Base-by-base conservation (phyloP, 345 rosid genomes). In the Eucalyptus coolabah region DNA sequence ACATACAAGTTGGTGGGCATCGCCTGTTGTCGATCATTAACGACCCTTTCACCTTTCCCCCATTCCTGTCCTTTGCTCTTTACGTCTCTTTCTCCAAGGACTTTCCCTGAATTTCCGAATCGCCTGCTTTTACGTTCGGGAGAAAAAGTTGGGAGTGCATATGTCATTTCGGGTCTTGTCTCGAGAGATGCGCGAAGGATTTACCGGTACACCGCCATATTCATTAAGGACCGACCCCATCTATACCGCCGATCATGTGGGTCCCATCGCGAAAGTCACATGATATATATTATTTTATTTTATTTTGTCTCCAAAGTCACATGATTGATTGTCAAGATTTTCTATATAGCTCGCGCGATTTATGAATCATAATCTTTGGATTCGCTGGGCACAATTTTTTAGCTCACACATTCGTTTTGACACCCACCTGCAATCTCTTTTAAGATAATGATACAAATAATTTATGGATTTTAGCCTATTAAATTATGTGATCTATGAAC, bases 401-500 rank as follows among this genome's bases (percentile, higher is more conserved):
- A 21, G 59, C 26, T 53, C 59, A 8, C 59, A 53, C 10, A 3
- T 19, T 21, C 59, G 59, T 8, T 53, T 53, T 53, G 11, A 53
- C 1, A 1, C 26, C 2, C 26, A 21, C 26, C 11, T 53, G 8
- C 13, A 0, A 56, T 2, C 63, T 56, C 28, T 23, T 24, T 2
- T 1, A 10, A 56, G 13, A 56, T 56, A 23, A 56, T 24, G 0
- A 24, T 10, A 24, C 2, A 24, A 56, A 56, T 56, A 56, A 3
- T 2, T 2, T 0, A 24, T 56, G 63, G 10, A 56, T 26, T 26
- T 56, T 56, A 23, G 0, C 0, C 3, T 56, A 54, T 23, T 54
- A 23, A 2, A 4, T 4, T 4, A 56, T 9, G 6, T 24, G 30
- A 0, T 56, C 6, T 53, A 3, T 19, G 0, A 53, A 53, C 10